phyloP scores from a whole-genome alignment of 2,329 filamentous ascomycete genomes.

The Ophiostoma fasciatum region DNA sequence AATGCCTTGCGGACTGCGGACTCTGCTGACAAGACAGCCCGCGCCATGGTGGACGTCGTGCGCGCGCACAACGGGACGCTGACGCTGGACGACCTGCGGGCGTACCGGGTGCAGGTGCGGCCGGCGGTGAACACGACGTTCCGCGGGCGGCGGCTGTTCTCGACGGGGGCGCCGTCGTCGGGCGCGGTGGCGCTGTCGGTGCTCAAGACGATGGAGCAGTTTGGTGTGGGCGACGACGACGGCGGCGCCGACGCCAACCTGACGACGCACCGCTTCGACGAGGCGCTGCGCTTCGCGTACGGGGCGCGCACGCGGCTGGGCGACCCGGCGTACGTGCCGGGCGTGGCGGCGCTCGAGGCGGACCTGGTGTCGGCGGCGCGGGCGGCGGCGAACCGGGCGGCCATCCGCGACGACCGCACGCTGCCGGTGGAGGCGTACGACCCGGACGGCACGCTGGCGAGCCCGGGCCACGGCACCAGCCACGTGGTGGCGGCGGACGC shows the following conservation, averaged over 20 bases:
- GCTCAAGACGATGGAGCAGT: constrained; percentile 74
- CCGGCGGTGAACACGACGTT: constrained; percentile 48
- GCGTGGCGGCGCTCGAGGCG: constrained; percentile 47
- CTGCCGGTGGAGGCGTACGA: constrained; percentile 62
- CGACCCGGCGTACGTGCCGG: constrained; percentile 60
- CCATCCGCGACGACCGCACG: constrained; percentile 59
- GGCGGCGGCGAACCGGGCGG: constrained; percentile 42
- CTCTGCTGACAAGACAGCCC: too few relatives aligned
- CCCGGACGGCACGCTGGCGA: constrained; percentile 24
- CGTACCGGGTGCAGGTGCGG: constrained; percentile 53
- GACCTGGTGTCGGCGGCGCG: constrained; percentile 49
- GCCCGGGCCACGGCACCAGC: constrained; percentile 46
- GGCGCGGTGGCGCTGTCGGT: constrained; percentile 62
- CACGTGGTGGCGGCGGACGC: constrained; percentile 59
- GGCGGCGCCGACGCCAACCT: constrained; percentile 36
- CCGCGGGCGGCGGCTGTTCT: constrained; percentile 54
- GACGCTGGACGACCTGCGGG: constrained; percentile 60
- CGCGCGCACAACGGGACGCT: constrained; percentile 65
- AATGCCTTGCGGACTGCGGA: too few relatives aligned
- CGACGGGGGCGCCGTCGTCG: constrained; percentile 59
- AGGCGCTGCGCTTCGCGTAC: constrained; percentile 84
- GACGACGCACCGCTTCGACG: constrained; percentile 68
- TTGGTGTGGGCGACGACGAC: constrained; percentile 40
- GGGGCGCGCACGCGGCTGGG: constrained; percentile 64
- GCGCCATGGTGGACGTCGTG: constrained; percentile 57